Conservation (phyloP, 768 basidiomycete species). For the Russula sp. region DNA sequence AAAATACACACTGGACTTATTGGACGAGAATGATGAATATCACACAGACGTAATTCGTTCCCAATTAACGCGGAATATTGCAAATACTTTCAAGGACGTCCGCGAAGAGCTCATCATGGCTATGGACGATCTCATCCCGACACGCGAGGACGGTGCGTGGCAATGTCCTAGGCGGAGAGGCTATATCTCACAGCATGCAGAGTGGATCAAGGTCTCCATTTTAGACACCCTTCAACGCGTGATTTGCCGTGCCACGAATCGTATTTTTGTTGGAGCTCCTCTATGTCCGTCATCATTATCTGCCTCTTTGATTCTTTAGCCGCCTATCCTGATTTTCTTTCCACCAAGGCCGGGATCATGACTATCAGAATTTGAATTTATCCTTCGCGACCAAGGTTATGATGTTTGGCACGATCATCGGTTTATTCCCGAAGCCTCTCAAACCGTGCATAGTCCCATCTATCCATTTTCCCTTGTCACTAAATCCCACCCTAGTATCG, state of each 20-base stretch:
- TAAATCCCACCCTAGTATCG: not conserved
- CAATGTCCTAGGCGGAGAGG: not conserved
- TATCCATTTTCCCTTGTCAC: not conserved
- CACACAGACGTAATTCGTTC: not conserved
- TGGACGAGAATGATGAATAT: not conserved
- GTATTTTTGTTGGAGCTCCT: conserved; percentile 40
- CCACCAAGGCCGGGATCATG: conserved; percentile 41
- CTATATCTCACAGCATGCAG: conserved; percentile 29
- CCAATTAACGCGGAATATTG: conserved; percentile 2
- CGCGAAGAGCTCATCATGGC: not conserved
- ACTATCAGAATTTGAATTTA: conserved; percentile 34
- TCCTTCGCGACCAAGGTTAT: conserved; percentile 40
- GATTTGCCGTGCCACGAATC: not conserved
- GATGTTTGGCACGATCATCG: conserved; percentile 36
- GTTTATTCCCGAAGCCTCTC: conserved; percentile 43
- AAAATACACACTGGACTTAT: not conserved
- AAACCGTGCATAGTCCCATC: conserved; percentile 40
- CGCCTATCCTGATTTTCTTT: not conserved
- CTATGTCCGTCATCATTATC: conserved; percentile 34
- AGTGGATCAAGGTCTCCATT: conserved; percentile 38
- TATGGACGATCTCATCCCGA: not conserved
- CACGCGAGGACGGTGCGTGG: not conserved
- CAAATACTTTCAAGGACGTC: not conserved
- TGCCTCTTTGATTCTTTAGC: not conserved
- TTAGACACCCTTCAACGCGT: conserved; percentile 29